phyloP scores from a whole-genome alignment of 208 protist species.

The Wallacemonas sp. region DNA sequence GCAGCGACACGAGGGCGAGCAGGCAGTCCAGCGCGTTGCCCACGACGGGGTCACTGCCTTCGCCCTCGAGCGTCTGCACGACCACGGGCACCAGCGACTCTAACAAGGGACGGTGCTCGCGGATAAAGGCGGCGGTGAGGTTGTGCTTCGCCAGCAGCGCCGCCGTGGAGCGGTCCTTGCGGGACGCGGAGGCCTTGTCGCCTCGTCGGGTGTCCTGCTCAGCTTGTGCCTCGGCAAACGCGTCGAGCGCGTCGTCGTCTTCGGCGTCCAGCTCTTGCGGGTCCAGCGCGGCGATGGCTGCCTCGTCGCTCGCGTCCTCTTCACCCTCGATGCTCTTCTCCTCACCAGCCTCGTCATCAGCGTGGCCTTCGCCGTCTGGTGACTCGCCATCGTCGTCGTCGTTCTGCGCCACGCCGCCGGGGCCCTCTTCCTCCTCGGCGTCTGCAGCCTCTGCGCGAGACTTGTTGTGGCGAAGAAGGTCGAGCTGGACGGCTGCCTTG shows the following conservation, averaged over 20 bases:
- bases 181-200: background rate
- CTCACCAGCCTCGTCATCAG: slow-evolving; percentile 12
- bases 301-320: slow-evolving; percentile 10
- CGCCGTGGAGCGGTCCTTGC: background rate
- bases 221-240: slow-evolving; percentile 52
- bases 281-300: slow-evolving; percentile 14
- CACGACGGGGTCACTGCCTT: slow-evolving; percentile 88
- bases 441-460: background rate
- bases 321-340: slow-evolving; percentile 15
- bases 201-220: no score
- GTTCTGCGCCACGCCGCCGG: slow-evolving; percentile 6
- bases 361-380: background rate
- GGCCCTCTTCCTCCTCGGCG: slow-evolving; percentile 6
- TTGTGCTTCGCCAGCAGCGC: slow-evolving; percentile 23
- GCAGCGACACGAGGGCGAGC: slow-evolving; percentile 78
- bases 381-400: background rate
- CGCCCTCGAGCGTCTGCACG: slow-evolving; percentile 80
- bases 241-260: slow-evolving; percentile 66
- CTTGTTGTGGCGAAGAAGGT: slow-evolving; percentile 61
- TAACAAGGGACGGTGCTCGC: slow-evolving; percentile 67
- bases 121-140: slow-evolving; percentile 70
- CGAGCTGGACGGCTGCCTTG: slow-evolving; percentile 57
- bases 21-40: slow-evolving; percentile 83
- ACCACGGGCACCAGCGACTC: slow-evolving; percentile 76
- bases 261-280: slow-evolving; percentile 30